Base-by-base conservation (phyloP, 495 filamentous ascomycete species). In the Trichoderma gamsii region DNA sequence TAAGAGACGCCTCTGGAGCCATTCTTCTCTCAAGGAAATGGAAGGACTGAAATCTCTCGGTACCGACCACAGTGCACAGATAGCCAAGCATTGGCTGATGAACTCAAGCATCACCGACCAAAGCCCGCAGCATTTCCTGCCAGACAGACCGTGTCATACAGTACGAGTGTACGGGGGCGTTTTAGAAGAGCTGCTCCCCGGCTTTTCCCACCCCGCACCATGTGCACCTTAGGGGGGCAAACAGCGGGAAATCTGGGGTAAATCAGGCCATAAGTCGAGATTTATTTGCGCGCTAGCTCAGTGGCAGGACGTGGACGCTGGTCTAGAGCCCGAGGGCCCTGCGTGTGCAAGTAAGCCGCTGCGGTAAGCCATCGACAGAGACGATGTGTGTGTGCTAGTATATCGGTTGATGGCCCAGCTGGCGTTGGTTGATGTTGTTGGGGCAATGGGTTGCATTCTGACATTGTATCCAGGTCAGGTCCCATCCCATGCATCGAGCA, bases 171-270 rank as follows among this genome's bases (percentile, higher is more conserved):
- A 18, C 7, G 32, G 27, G 15, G 12, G 56, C 44, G 9, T 15
- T 4, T 27, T 5, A 13, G 23, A 32, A 16, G 56, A 61, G 56
- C 56, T 61, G 56, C 56, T 61, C 56, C 56, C 56, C 56, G 56
- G 56, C 56, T 61, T 61, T 61, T 61, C 56, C 56, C 56, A 61
- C 56, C 56, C 56, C 56, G 56, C 56, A 61, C 56, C 16, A 27
- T 61, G 56, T 32, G 23, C 56, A 21, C 56, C 56, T 61, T 32
- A 25, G 56, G 56, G 56, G 56, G 56, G 25, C 56, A 61, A 61
- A 32, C 56, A 18, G 56, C 27, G 56, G 56, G 56, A 61, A 61
- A 61, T 61, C 56, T 61, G 56, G 56, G 56, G 56, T 61, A 61
- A 61, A 61, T 61, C 56, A 61, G 56, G 56, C 56, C 56, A 61